Percentiles rank a stretch among this genome's conserved stretches.
phyloP scores from a whole-genome alignment of 768 basidiomycete genomes.

The Phanerochaete sordida region DNA sequence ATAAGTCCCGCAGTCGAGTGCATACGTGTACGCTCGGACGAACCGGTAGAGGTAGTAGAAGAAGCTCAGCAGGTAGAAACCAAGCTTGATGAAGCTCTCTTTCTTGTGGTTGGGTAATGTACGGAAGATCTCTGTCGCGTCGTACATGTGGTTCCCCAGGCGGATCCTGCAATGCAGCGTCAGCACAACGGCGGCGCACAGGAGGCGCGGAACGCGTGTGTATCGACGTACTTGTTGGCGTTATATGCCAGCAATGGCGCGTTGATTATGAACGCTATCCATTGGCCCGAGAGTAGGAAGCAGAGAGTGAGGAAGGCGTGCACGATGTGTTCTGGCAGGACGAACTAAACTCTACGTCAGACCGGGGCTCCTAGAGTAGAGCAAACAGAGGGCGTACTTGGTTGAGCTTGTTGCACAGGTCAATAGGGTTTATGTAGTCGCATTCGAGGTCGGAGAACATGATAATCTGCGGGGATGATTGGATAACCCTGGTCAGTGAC shows the following conservation, averaged over 20 bases:
- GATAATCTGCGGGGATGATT: conserved; percentile 71
- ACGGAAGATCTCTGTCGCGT: conserved; percentile 98
- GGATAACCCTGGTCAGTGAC: neutral
- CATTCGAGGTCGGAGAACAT: conserved; percentile 99
- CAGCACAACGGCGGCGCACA: too few relatives aligned
- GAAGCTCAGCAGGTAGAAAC: conserved; percentile 88
- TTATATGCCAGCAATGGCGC: conserved; percentile 86
- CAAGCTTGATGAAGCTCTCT: conserved; percentile 92
- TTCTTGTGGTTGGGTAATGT: conserved; percentile 93
- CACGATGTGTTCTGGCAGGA: conserved; percentile 92
- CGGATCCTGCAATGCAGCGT: conserved; percentile 59
- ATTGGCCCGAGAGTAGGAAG: conserved; percentile 96
- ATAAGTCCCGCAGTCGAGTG: neutral
- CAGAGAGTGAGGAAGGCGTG: conserved; percentile 88
- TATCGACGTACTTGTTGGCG: conserved; percentile 79
- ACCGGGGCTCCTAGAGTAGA: neutral
- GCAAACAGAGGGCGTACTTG: conserved; percentile 53
- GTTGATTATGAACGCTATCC: conserved; percentile 89
- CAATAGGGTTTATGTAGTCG: conserved; percentile 99
- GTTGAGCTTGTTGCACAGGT: conserved; percentile 98
- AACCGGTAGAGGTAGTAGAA: conserved; percentile 91
- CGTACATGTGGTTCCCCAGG: conserved; percentile 96
- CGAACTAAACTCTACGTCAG: conserved; percentile 61
- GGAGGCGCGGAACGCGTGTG: neutral
- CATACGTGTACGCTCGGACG: conserved; percentile 23